These are phyloP conservation scores for Penicillium cinerascens DNA, from an alignment of 495 filamentous ascomycete genomes.

Conservation along the genomic window DNA sequence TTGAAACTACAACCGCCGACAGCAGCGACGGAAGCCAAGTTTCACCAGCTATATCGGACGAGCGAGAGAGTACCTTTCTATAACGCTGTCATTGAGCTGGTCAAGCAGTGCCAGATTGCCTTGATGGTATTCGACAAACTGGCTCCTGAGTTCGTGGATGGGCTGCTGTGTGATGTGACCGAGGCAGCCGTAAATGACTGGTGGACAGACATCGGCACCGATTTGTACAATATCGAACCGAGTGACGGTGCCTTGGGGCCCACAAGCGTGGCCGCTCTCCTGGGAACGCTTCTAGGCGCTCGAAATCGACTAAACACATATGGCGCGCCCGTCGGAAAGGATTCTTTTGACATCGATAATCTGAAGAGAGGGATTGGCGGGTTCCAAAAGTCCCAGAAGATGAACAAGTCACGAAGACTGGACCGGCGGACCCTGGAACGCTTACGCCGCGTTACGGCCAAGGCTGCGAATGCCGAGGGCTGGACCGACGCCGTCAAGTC, in stretches of 20 bases:
- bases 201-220: constrained; percentile 92
- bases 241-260: constrained; percentile 88
- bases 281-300: constrained; percentile 86
- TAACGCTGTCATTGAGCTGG: constrained; percentile 77
- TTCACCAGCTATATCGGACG: constrained; percentile 83
- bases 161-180: constrained; percentile 87
- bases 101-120: constrained; percentile 89
- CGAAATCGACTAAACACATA: constrained; percentile 79
- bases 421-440: constrained; percentile 79
- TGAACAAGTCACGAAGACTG: constrained; percentile 71
- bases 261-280: constrained; percentile 82
- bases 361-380: constrained; percentile 78
- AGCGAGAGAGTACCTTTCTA: constrained; percentile 75
- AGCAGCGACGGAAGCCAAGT: constrained; percentile 82
- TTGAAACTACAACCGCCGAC: constrained; percentile 73
- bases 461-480: constrained; percentile 77
- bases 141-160: constrained; percentile 86
- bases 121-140: constrained; percentile 85
- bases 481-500: constrained; percentile 91
- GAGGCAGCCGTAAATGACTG: constrained; percentile 88
- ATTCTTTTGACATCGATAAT: constrained; percentile 80
- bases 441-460: constrained; percentile 77
- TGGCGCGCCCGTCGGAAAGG: constrained; percentile 82
- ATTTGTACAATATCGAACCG: constrained; percentile 86
- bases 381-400: constrained; percentile 86